These are phyloP conservation scores for Erodium trifolium DNA, from an alignment of 441 rosid species.

Conservation along the genomic window DNA sequence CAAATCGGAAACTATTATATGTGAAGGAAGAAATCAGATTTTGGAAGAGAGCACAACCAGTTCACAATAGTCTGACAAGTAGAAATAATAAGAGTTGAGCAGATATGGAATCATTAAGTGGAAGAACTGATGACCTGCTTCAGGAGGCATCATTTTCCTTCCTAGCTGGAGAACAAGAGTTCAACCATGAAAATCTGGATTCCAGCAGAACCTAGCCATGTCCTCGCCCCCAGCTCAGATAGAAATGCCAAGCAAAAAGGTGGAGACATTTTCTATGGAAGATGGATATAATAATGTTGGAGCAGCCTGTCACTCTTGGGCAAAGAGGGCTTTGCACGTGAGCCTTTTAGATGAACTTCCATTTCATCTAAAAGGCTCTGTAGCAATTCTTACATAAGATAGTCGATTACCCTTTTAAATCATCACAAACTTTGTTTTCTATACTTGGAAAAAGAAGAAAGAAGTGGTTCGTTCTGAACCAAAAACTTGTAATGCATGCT, in stretches of 20 bases:
- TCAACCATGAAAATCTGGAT: constrained; percentile 38
- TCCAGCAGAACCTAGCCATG: constrained; percentile 25
- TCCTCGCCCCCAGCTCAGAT: constrained; percentile 21
- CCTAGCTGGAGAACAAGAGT: constrained; percentile 17
- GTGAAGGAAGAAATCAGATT: too few relatives aligned
- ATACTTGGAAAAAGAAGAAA: too few relatives aligned
- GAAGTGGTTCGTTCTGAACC: too few relatives aligned
- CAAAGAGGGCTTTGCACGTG: background rate
- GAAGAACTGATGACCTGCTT: constrained; percentile 11
- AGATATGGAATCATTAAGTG: constrained; percentile 31
- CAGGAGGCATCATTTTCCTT: background rate
- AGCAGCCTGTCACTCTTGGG: background rate
- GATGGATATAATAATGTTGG: constrained; percentile 13
- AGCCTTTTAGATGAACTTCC: too few relatives aligned
- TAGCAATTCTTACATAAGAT: too few relatives aligned
- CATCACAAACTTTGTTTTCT: too few relatives aligned
- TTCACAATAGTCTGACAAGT: too few relatives aligned
- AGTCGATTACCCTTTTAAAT: too few relatives aligned
- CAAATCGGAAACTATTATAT: too few relatives aligned
- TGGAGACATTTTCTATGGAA: constrained; percentile 25
- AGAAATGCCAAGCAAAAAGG: constrained; percentile 22
- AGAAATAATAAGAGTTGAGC: constrained; percentile 44
- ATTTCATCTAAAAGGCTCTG: too few relatives aligned
- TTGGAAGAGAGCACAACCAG: too few relatives aligned
- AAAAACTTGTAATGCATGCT: too few relatives aligned